Conservation (phyloP, 768 basidiomycete genomes). For the Candolleomyces eurysporus region DNA sequence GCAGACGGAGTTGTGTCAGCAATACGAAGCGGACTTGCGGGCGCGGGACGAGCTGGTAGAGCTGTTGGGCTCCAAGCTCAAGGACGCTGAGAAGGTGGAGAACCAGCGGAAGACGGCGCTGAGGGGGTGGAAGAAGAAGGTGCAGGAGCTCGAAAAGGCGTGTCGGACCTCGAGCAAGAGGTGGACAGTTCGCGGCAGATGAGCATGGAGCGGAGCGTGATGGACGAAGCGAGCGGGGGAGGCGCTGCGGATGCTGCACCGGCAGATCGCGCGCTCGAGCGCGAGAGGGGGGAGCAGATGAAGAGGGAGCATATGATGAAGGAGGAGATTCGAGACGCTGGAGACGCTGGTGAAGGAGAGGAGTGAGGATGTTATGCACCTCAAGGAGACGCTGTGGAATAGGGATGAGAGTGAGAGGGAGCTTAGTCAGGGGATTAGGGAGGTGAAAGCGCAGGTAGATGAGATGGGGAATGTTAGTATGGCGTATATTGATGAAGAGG, state of each 20-base stretch:
- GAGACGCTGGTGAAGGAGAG: slow-evolving; percentile 47
- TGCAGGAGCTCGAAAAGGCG: slow-evolving; percentile 67
- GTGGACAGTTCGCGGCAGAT: slow-evolving; percentile 83
- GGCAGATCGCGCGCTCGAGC: slow-evolving; percentile 74
- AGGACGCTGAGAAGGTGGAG: slow-evolving; percentile 60
- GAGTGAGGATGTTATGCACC: slow-evolving; percentile 39
- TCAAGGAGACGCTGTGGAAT: slow-evolving; percentile 43
- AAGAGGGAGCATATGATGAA: slow-evolving; percentile 40
- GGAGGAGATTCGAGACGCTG: slow-evolving; percentile 47
- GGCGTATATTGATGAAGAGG: slow-evolving; percentile 41
- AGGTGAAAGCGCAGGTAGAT: slow-evolving; percentile 62
- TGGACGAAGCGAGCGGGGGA: slow-evolving; percentile 81
- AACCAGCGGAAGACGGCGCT: slow-evolving; percentile 53
- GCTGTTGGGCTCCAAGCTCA: slow-evolving; percentile 52
- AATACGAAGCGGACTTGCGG: slow-evolving; percentile 73
- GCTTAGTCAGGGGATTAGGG: slow-evolving; percentile 50
- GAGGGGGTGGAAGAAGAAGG: slow-evolving; percentile 72
- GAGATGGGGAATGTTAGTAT: slow-evolving; percentile 49
- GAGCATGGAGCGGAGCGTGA: slow-evolving; percentile 76
- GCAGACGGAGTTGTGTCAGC: slow-evolving; percentile 71
- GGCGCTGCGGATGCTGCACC: slow-evolving; percentile 77
- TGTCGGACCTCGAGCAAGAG: slow-evolving; percentile 77
- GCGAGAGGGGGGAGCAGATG: slow-evolving; percentile 54
- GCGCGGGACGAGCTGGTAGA: slow-evolving; percentile 74
- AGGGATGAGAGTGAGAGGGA: slow-evolving; percentile 54